Evolutionary conservation across 768 basidiomycete species (phyloP).

Genomic region (Ramaria sp.): DNA sequence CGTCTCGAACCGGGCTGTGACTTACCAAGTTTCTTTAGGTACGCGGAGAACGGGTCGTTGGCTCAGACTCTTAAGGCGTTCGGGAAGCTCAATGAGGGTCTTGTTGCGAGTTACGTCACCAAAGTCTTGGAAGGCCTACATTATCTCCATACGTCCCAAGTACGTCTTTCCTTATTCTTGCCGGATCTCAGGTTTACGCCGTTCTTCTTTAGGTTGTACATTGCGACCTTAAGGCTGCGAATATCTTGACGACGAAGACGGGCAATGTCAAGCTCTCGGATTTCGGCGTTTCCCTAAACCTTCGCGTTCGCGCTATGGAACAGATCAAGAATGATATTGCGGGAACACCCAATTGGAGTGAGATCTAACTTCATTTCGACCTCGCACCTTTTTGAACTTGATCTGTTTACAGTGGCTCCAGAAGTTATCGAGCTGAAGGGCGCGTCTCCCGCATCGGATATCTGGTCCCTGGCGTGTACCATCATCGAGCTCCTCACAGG

Average conservation of each 20-base stretch:
- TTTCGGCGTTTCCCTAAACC: conserved; percentile 94
- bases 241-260: conserved; percentile 97
- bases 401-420: conserved; percentile 58
- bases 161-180: conserved; percentile 11
- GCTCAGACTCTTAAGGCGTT: conserved; percentile 90
- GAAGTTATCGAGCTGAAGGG: conserved; percentile 95
- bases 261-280: conserved; percentile 96
- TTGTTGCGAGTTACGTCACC: conserved; percentile 88
- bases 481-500: conserved; percentile 91
- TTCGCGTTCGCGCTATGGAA: conserved; percentile 77
- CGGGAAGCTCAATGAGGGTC: conserved; percentile 83
- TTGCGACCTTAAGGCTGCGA: conserved; percentile 96
- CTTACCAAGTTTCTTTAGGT: conserved; percentile 37
- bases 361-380: not conserved
- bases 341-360: conserved; percentile 95
- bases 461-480: conserved; percentile 94
- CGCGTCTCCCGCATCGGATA: conserved; percentile 86
- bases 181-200: not conserved
- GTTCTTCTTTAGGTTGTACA: conserved; percentile 67
- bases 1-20: conserved; percentile 9
- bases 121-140: conserved; percentile 94
- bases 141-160: conserved; percentile 71
- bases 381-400: not conserved
- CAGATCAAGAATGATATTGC: conserved; percentile 74
- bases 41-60: conserved; percentile 92